Evolutionary conservation across 1,284 basidiomycete genomes (phyloP), one percentile per base, ranked within the genome.

Genomic region (Stygiomarasmius scandens): DNA sequence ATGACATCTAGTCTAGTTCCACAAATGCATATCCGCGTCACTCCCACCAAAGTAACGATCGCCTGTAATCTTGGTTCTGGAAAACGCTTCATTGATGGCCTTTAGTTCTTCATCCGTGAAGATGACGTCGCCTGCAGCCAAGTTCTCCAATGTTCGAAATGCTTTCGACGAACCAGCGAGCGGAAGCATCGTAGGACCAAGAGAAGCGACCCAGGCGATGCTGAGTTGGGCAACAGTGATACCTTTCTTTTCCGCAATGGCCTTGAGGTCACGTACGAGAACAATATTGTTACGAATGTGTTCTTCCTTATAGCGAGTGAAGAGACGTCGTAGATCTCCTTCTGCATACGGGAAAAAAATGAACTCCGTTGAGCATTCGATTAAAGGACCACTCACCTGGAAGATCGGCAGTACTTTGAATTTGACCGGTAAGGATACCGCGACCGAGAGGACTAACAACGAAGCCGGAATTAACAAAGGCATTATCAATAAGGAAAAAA

Each of bases 181-280:
- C 0, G 83, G 82, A 52, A 86, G 74, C 45, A 81, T 73, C 51
- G 81, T 79, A 19, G 69, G 67, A n/a, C 77, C 80, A 48, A 79
- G 74, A 1, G 74, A 66, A 20, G 73, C 66, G 9, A 88, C 76
- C 85, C 86, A 90, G 0, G 87, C 85, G 43, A 90, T 73, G 38
- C 78, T 76, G 12, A 90, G 72, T 68, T 89, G 86, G 0, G 81
- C 79, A 0, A 81, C 69, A 0, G 82, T 82, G 29, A 83, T 67
- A 0, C 74, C 74, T 68, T 81, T 83, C 65, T 74, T 75, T 45
- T 69, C 64, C 0, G 84, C 83, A 32, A 87, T 71, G 16, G 63
- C 69, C 38, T 75, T 66, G 41, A 85, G 65, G 9, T 66, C 66
- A 16, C 84, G 75, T 1, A 85, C 83, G 20, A 89, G 71, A 41